These are phyloP conservation scores for Citrus trifoliata DNA, from an alignment of 345 rosid genomes.

Conservation along the genomic window DNA sequence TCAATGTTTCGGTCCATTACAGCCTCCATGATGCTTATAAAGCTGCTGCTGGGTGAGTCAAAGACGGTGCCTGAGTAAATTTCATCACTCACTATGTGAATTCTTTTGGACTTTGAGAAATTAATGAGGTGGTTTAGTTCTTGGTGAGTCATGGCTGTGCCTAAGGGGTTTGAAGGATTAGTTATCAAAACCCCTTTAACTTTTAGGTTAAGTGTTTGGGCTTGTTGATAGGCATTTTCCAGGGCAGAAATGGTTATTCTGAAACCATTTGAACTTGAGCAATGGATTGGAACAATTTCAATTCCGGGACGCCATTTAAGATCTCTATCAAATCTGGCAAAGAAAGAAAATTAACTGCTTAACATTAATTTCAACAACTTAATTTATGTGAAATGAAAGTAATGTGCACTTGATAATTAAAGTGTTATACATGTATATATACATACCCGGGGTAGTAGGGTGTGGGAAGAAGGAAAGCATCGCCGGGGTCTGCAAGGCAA, in stretches of 20 bases:
- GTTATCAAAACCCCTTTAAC: conserved; percentile 77
- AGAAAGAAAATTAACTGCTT: not conserved
- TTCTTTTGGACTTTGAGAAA: conserved; percentile 39
- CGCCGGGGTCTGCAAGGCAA: conserved; percentile 80
- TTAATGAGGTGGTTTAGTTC: conserved; percentile 55
- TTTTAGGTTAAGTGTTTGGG: conserved; percentile 44
- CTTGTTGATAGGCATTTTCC: conserved; percentile 60
- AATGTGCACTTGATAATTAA: not conserved
- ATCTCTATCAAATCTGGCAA: conserved; percentile 70
- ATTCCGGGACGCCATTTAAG: conserved; percentile 77
- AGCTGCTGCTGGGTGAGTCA: conserved; percentile 34
- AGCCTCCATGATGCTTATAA: conserved; percentile 55
- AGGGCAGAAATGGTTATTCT: conserved; percentile 51
- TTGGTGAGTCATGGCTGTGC: conserved; percentile 55
- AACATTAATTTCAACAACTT: not conserved
- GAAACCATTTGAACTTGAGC: conserved; percentile 55
- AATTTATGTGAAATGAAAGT: not conserved
- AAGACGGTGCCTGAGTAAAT: conserved; percentile 79
- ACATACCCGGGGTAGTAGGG: conserved; percentile 89
- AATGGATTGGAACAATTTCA: conserved; percentile 58
- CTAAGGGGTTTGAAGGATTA: conserved; percentile 89
- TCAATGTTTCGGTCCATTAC: conserved; percentile 30
- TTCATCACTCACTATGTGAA: conserved; percentile 81
- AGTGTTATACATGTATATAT: not conserved
- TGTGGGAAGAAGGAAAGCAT: conserved; percentile 86